Conservation (phyloP, 148 eudicot genomes). For the Camellia lanceoleosa region DNA sequence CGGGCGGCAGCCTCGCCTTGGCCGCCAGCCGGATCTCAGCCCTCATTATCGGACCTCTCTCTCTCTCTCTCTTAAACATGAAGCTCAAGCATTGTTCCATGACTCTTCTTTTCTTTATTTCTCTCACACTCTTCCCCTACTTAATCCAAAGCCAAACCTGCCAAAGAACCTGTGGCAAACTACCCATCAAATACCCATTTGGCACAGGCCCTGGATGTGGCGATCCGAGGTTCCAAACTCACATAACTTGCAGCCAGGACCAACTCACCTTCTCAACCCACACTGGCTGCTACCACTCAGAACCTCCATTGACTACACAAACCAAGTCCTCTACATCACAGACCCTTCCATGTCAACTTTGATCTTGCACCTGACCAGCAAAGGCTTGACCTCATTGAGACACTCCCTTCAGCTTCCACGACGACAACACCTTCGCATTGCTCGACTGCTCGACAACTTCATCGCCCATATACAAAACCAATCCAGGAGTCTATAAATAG, state of each 20-base stretch:
- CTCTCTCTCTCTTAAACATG: slow-evolving; percentile 19
- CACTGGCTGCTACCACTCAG: slow-evolving; percentile 64
- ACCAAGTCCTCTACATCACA: slow-evolving; percentile 51
- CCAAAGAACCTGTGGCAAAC: slow-evolving; percentile 56
- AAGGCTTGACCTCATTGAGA: slow-evolving; percentile 78
- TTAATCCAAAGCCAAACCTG: slow-evolving; percentile 58
- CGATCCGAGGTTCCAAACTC: slow-evolving; percentile 65
- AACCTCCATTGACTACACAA: slow-evolving; percentile 61
- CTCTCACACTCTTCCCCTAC: slow-evolving; percentile 29
- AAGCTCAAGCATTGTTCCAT: slow-evolving; percentile 13
- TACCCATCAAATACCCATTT: slow-evolving; percentile 73
- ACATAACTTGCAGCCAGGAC: slow-evolving; percentile 47
- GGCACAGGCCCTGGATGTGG: slow-evolving; percentile 81
- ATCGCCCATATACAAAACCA: slow-evolving; percentile 49
- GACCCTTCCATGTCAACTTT: slow-evolving; percentile 90
- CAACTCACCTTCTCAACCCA: slow-evolving; percentile 66
- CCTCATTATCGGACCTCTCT: too few relatives aligned
- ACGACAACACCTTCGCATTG: slow-evolving; percentile 62
- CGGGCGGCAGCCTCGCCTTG: too few relatives aligned
- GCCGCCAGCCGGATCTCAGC: too few relatives aligned
- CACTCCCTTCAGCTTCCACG: slow-evolving; percentile 75
- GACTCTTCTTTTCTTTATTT: slow-evolving; percentile 22
- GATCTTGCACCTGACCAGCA: slow-evolving; percentile 65
- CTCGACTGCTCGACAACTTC: slow-evolving; percentile 56
- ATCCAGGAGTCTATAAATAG: too few relatives aligned